Base-by-base conservation (phyloP, 352 stramenopile genomes). In the Phytopythium ostracodes region DNA sequence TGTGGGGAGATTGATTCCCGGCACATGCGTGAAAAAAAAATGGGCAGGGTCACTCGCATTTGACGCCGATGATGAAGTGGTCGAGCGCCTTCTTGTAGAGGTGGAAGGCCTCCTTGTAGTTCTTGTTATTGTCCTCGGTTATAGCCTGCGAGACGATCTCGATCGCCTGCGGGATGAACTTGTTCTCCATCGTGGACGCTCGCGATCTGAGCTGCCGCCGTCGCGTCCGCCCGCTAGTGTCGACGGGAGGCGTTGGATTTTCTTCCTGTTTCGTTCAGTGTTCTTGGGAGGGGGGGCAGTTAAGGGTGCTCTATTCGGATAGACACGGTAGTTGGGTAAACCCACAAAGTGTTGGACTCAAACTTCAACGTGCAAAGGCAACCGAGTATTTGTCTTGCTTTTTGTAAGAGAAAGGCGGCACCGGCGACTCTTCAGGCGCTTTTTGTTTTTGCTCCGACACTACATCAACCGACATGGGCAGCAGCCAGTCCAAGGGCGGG, bases 121-220 rank as follows among this genome's bases (percentile, higher is more conserved):
- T 91, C 70, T 94, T 94, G 67, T 75, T 81, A 64, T 94, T 94
- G 77, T 96, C 88, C 72, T 92, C 88, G 66, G 89, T 79, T 65
- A 96, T 96, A 40, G 88, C 88, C 42, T 82, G 60, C 65, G 79
- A 94, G 43, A 96, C 88, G 71, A 96, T 92, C 60, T 94, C 86
- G 61, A 96, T 95, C 65, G 88, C 88, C 80, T 96, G 87, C 62
- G 87, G 87, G 60, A 96, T 96, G 69, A 96, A 94, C 75, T 88
- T 93, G 74, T 96, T 96, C 79, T 96, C 87, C 87, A 96, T 92
- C 60, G 56, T 47, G 8, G 36, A 29, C 7, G 22, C 35, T 35
- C 51, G 18, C 29, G 31, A 6, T 20, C 6, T 35, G 12, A 29
- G 12, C 18, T 20, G 36, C 36, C 27, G 36, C 36, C 35, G 15